Base-by-base conservation (phyloP, 352 stramenopile species). In the Phytophthora colocasiae region DNA sequence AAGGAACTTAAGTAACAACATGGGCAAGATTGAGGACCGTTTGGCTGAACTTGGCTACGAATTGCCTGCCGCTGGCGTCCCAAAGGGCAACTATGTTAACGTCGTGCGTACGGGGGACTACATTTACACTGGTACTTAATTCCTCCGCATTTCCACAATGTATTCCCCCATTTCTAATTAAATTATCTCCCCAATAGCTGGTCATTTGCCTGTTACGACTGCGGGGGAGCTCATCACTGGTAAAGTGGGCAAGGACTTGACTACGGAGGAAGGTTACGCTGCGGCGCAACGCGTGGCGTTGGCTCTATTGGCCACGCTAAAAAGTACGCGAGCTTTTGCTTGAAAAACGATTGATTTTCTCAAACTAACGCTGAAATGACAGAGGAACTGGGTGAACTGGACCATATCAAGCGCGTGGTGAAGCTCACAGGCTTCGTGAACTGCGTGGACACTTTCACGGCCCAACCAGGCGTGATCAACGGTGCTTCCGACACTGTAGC, bases 361-460 rank as follows among this genome's bases (percentile, higher is more conserved):
- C 10, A 31, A 38, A 29, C 32, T 52, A 31, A n/a, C 24, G 46
- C 27, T 40, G 31, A 34, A 34, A 12, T 52, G 40, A 4, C 19
- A 92, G 82, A 87, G 46, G 88, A 96, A 64, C 61, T 97, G 41
- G 92, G 91, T 31, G 93, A 98, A 73, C 79, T 98, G 50, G 95
- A 98, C 77, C 83, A 92, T 50, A 86, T 99, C 53, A 96, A 94
- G 75, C 85, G 92, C 65, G 81, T 99, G 44, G 92, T 98, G 22
- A 99, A 99, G 85, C 76, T 99, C 53, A 90, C 98, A 39, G 97
- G 96, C 58, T 98, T 99, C 73, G 96, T 99, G 39, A 97, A 98
- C 78, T 98, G 93, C 69, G 80, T 96, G 24, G 90, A 97, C 65
- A 89, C 89, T 63, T 98, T 98, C 77, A 78, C 81, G 26, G 80